Percentiles rank a stretch among this genome's conserved stretches.
Evolutionary conservation across 2,329 filamentous ascomycete genomes (phyloP).

Genomic region (Calonectria ilicicola): DNA sequence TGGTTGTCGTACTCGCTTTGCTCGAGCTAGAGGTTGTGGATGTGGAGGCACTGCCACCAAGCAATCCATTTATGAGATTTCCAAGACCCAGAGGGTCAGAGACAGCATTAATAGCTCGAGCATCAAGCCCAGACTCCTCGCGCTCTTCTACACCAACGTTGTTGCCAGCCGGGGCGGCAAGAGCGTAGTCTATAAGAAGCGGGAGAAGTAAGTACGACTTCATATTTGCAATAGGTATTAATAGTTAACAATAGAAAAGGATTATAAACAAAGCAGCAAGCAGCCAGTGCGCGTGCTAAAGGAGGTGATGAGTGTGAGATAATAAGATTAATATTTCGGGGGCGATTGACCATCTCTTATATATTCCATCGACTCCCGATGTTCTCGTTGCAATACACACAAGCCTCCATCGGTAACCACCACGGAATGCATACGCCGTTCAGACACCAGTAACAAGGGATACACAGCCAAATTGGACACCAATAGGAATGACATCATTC

Average conservation of each 20-base stretch:
- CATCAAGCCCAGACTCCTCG: not conserved
- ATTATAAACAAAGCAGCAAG: slow-evolving; percentile 9
- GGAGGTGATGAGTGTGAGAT: not conserved
- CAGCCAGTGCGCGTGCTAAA: slow-evolving; percentile 4
- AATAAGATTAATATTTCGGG: not conserved
- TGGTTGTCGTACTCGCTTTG: not conserved
- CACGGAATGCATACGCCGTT: not conserved
- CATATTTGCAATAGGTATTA: slow-evolving; percentile 11
- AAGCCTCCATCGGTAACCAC: not conserved
- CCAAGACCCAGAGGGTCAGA: not conserved
- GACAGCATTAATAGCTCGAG: not conserved
- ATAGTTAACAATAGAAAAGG: not conserved
- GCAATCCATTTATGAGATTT: not conserved
- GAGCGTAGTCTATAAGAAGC: not conserved
- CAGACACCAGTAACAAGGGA: not conserved
- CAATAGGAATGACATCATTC: slow-evolving; percentile 4
- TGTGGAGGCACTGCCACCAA: not conserved
- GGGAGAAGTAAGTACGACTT: not conserved
- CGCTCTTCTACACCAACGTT: not conserved
- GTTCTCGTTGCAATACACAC: not conserved
- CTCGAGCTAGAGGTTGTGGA: not conserved
- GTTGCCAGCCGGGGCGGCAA: not conserved
- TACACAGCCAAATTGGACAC: not conserved
- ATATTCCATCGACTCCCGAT: not conserved
- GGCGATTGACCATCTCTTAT: not conserved